phyloP scores from a whole-genome alignment of 2,329 filamentous ascomycete species.

The Neofusicoccum sp. region DNA sequence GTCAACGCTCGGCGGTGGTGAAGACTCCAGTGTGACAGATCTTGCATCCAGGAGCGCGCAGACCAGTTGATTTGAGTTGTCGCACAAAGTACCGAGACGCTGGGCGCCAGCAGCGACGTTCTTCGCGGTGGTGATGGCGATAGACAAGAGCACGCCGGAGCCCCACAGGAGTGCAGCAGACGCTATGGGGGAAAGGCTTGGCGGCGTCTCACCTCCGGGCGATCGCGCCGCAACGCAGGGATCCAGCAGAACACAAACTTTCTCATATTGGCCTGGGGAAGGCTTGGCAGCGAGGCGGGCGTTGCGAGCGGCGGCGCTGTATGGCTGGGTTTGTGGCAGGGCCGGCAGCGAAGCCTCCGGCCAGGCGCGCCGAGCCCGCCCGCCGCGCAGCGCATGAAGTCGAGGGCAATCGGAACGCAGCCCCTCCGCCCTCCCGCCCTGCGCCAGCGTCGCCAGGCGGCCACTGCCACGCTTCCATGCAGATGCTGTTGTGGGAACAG shows the following conservation, averaged over 20 bases:
- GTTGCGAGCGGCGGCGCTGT: not conserved
- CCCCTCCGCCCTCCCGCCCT: not conserved
- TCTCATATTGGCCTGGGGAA: not conserved
- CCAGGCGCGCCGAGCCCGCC: not conserved
- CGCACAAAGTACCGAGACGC: not conserved
- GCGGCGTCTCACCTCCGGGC: conserved; percentile 8
- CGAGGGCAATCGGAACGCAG: not conserved
- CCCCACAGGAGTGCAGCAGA: not conserved
- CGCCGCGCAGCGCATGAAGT: too few relatives aligned
- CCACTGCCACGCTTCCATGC: conserved; percentile 11
- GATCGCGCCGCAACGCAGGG: not conserved
- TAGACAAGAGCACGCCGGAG: not conserved
- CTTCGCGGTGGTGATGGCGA: not conserved
- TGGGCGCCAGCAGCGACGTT: not conserved
- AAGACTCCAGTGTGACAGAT: not conserved
- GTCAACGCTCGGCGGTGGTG: not conserved
- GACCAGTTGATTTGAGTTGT: not conserved
- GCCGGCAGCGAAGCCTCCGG: not conserved
- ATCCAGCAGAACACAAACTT: not conserved
- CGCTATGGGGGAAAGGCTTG: not conserved
- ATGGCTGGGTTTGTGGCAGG: not conserved
- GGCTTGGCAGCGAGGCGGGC: not conserved
- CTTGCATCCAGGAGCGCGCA: not conserved
- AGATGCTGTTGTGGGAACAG: conserved; percentile 14
- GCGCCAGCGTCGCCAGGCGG: conserved; percentile 8